Base-by-base conservation (phyloP, 2,329 filamentous ascomycete species). In the Pseudogymnoascus sp. region DNA sequence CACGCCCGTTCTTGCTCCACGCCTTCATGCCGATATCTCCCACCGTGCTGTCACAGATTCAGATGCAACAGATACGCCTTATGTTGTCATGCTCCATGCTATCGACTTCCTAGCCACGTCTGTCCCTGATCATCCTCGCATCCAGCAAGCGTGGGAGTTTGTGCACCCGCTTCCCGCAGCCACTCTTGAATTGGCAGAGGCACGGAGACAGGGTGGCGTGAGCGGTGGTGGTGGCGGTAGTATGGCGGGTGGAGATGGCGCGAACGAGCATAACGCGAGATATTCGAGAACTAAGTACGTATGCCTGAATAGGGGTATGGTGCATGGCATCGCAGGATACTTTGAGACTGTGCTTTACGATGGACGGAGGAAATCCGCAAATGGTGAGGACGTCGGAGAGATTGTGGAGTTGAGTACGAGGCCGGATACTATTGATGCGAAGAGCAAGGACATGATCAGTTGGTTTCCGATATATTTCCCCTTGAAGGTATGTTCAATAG, bases 381-480 rank as follows among this genome's bases (percentile, higher is more conserved):
- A n/a, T 42, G 68, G 72, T 63, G 61, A 70, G 19, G 26, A 40
- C 8, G 65, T 66, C 76, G 6, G 76, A 67, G 70, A 78, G 1
- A 87, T 85, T 69, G 85, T 97, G 4, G 93, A 97, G 78, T 82
- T 99, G 65, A 96, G 91, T 71, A 99, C 90, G 3, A 89, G 96
- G 71, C 96, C 95, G 0, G 89, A 96, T 67, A 90, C 88, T 31
- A 97, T 99, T 77, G 91, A 95, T 63, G 79, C 80, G 64, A 97
- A 97, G 83, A 96, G 92, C 80, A 89, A 89, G 73, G 93, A 96
- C 71, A 99, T 99, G 96, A 96, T 97, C 67, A 96, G 91, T 63
- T 99, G 95, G 95, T 99, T 99, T 74, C 95, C 95, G 1, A 97
- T 99, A 31, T 97, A 93, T 78, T 99, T 99, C 73, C 95, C 96